Base-by-base conservation (phyloP, 306 rosid species). In the Gleditsia sinensis region DNA sequence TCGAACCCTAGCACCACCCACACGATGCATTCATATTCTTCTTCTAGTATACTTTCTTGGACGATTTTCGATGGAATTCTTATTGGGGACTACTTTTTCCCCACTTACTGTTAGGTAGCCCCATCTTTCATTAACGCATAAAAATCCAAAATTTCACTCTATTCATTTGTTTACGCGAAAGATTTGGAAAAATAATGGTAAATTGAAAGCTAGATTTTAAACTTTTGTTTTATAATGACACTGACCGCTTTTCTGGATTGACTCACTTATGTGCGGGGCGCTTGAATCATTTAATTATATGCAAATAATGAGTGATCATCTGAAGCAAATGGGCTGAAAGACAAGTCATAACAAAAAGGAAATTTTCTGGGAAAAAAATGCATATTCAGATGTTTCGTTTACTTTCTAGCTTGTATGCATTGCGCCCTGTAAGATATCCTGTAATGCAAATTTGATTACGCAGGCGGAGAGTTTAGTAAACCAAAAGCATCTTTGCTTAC, bases 251-350 rank as follows among this genome's bases (percentile, higher is more conserved):
- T 2, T 46, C 13, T 36, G 5, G 34, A 23, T 20, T 54, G 6
- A 17, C 11, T 76, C 7, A 1, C 10, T 4, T 5, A 7, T 25
- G 48, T 2, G 2, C 19, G 49, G 2, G 23, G 58, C 3, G 55
- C 14, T 50, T 37, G 10, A 50, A 32, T 17, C 7, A 19, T 81
- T 13, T 42, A 17, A 9, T 66, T 48, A 3, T 21, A 60, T 63
- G 21, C 14, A 21, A 16, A 1, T 32, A 14, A 5, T 56, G 21
- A 5, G 16, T 6, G 37, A 55, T 21, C 13, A 32, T 74, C 8
- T 6, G 16, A 69, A 49, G 71, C 67, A 2, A 53, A 67, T 77
- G 68, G 27, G 48, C 34, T 7, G 20, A 25, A 37, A 58, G 16
- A 20, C 20, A 13, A 57, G 32, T 33, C 45, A 13, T 36, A 11